A percentile compares a stretch with the other conserved stretches of the same genome.
These are phyloP conservation scores for Ochromonas danica DNA, from an alignment of 108 stramenopile genomes.

Conservation along the genomic window DNA sequence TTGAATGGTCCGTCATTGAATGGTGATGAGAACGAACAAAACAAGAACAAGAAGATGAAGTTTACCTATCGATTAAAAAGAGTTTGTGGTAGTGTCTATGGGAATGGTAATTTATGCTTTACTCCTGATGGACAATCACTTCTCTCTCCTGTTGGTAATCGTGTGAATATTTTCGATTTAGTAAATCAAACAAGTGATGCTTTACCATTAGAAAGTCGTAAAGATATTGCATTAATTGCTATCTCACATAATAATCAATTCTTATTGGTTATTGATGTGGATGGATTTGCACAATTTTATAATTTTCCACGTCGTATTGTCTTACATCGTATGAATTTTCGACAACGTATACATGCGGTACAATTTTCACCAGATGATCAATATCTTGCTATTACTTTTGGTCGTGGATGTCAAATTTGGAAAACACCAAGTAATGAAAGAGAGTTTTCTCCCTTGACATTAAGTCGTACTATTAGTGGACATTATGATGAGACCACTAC, in stretches of 20 bases:
- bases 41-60: too few relatives aligned
- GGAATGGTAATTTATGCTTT: conserved; percentile 83
- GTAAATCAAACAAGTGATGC: conserved; percentile 78
- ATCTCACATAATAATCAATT: conserved; percentile 75
- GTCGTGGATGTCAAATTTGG: conserved; percentile 92
- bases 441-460: conserved; percentile 85
- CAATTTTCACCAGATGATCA: conserved; percentile 78
- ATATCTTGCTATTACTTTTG: conserved; percentile 81
- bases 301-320: conserved; percentile 72
- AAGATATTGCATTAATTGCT: conserved; percentile 79
- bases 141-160: conserved; percentile 84
- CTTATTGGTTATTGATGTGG: conserved; percentile 73
- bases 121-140: conserved; percentile 82
- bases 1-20: too few relatives aligned
- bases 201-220: conserved; percentile 79
- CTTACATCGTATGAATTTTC: conserved; percentile 87
- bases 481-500: conserved; percentile 72
- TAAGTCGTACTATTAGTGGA: conserved; percentile 85
- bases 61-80: conserved; percentile 90
- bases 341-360: conserved; percentile 64
- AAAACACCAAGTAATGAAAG: conserved; percentile 71
- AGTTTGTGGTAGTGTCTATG: conserved; percentile 88
- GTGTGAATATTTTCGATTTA: conserved; percentile 83
- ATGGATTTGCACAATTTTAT: conserved; percentile 55
- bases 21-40: too few relatives aligned